Evolutionary conservation across 768 basidiomycete species (phyloP), one percentile per base, ranked within the genome.

Genomic region (Mycena capillaripes): DNA sequence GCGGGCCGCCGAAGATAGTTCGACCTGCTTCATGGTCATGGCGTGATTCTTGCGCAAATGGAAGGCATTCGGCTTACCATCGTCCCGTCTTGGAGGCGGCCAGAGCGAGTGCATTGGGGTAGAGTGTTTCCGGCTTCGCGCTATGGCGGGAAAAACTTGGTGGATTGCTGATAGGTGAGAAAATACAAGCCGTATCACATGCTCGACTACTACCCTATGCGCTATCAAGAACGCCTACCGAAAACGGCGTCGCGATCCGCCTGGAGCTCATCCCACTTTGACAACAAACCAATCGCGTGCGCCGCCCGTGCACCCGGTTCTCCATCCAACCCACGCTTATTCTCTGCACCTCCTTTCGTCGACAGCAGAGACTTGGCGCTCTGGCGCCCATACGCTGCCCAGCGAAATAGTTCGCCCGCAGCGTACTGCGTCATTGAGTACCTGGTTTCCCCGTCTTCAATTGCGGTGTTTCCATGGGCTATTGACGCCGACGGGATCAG

Each of bases 361-460:
- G 60, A 27, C 3, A 46, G 5, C 4, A 61, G 29, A 2, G 25
- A 11, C 25, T 29, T 32, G 42, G 27, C 44, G 19, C 42, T 30
- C 29, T 32, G 27, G 44, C 12, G 48, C 17, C 60, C 42, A 10
- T 61, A 61, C 5, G 25, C 27, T 0, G 44, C 60, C 60, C 60
- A 61, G 16, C 60, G 60, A 40, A 61, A 61, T 19, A 61, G 60
- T 10, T 25, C 60, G 7, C 42, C 60, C 0, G 79, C 76, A 5
- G 72, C 36, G 55, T 78, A 80, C 50, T 78, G 78, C 4, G 75
- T 76, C 44, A 80, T 61, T 0, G 77, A 76, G 27, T 73, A 66
- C 16, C 77, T 71, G 2, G 19, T 55, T 46, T 80, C 77, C 1
- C 52, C 66, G 4, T 52, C 10, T 16, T 36, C 57, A 14, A 79